Evolutionary conservation across 208 protist species (phyloP), one percentile per base, ranked within the genome.

Genomic region (Trypanosoma caninum): DNA sequence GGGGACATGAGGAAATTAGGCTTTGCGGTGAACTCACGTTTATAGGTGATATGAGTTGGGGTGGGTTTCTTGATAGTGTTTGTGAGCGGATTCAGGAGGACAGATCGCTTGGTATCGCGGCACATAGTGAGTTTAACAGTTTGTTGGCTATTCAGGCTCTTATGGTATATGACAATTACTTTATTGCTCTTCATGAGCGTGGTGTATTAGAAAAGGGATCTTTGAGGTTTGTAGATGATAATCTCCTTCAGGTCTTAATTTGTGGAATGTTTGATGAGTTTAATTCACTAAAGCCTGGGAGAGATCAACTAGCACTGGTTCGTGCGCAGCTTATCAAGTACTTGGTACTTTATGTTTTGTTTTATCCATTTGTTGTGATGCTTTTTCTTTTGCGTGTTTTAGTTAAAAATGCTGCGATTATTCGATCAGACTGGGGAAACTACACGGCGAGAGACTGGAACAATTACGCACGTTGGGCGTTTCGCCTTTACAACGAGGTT

Each of bases 401-500:
- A 27, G 72, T 87, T 10, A 87, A 84, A 69, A 85, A 91, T 55
- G 84, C 80, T 14, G 87, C 71, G 5, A 67, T 76, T 52, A 56
- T 89, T 46, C 82, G 82, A 56, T 71, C 78, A 3, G 82, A 87
- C 53, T 78, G 72, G 71, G 68, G 68, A 44, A 51, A 60, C 25
- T 70, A 88, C 34, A 73, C 74, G 47, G 66, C 80, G 47, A 68
- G 66, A 18, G 67, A 76, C 37, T 94, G 87, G 84, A 91, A 76
- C 35, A 48, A 59, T 9, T 56, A 55, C 35, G 83, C 84, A 38
- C 53, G 56, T 27, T 91, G 79, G 79, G 73, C 71, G 25, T 94
- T 94, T 71, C 75, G 87, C 22, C 69, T 91, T 3, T 94, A 87
- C 70, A 94, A 94, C 63, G 87, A 94, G 63, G 87, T 91, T 23